Base-by-base conservation (phyloP, 257 asterid genomes). In the Salvia hispanica region DNA sequence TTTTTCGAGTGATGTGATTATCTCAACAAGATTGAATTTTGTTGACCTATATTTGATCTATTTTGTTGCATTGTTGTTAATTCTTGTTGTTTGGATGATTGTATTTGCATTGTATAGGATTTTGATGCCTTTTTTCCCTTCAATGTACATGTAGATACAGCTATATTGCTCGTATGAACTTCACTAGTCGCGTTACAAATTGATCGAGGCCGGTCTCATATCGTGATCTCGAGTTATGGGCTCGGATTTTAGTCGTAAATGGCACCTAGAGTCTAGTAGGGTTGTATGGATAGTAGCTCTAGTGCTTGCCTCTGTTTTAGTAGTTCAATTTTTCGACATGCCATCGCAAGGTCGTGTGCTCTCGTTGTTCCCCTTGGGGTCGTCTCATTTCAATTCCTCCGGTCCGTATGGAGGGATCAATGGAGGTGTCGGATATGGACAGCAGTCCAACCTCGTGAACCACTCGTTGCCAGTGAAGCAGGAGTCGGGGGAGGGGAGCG, bases 291-390 rank as follows among this genome's bases (percentile, higher is more conserved):
- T 81, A 59, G 67, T 81, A 34, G 79, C 79, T 28, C 34, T 80
- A 5, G 54, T 82, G 2, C 76, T 87, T 58, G 85, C 73, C 52
- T 82, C 88, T 4, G 58, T 84, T 40, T 31, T 85, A 37, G 10
- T 82, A 44, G 52, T 83, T 66, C 88, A 90, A 66, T 79, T 72
- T 69, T 79, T 86, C 54, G 85, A 84, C 67, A 69, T 78, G 54
- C 91, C 95, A 0, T 82, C 77, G 69, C 74, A 81, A 37, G 75
- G 56, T 54, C 70, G 76, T 46, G 42, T 80, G 47, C 68, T 74
- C 4, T 73, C 81, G 55, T 66, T 82, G 33, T 63, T 81, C 21
- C 73, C 81, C 16, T 31, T 68, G 46, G 72, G 69, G n/a, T 72
- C 65, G 57, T 25, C 77, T 58, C 52, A 50, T 50, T 76, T 70